Base-by-base conservation (phyloP, 129 eudicot species). In the Arctium lappa region DNA sequence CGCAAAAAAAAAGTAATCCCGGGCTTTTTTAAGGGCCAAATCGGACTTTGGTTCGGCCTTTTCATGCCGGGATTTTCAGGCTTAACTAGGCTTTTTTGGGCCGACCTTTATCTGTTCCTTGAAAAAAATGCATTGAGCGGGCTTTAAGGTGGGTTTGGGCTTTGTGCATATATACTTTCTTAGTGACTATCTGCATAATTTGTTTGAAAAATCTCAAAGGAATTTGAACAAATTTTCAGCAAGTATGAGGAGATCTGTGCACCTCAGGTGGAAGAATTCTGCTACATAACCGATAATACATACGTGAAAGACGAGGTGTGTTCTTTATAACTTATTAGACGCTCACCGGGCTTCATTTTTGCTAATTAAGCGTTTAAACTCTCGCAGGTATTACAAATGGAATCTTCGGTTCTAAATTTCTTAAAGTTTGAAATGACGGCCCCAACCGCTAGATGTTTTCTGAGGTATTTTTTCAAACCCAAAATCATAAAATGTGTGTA, bases 171-270 rank as follows among this genome's bases (percentile, higher is more conserved):
- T 40, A 0, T 80, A 12, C 16, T 48, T 79, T 38, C 29, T n/a
- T 53, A 4, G 65, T 1, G 62, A 3, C 1, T 50, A 42, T 79
- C 1, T 72, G 75, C 44, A 22, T 2, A 65, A 33, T 79, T 27
- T 74, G 63, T 65, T 18, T 33, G 7, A 79, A 60, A 71, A 56
- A 66, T 30, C 31, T 78, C 8, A 44, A 38, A 0, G 22, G 8
- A 12, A 60, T 62, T 79, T 70, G 50, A 33, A 53, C 75, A 4
- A 68, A 27, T 40, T 86, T 74, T 38, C 95, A 95, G 99, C 13
- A 95, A 95, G 73, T 95, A 93, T 77, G 99, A 95, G 88, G 99
- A 95, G 89, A 95, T 95, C 29, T 93, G 97, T 89, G 97, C 99
- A 30, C 98, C 98, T 27, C 98, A 93, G 69, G 99, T 95, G 80